These are phyloP conservation scores for Fusarium praegraminearum DNA, from an alignment of 2,329 filamentous ascomycete species.

Conservation along the genomic window DNA sequence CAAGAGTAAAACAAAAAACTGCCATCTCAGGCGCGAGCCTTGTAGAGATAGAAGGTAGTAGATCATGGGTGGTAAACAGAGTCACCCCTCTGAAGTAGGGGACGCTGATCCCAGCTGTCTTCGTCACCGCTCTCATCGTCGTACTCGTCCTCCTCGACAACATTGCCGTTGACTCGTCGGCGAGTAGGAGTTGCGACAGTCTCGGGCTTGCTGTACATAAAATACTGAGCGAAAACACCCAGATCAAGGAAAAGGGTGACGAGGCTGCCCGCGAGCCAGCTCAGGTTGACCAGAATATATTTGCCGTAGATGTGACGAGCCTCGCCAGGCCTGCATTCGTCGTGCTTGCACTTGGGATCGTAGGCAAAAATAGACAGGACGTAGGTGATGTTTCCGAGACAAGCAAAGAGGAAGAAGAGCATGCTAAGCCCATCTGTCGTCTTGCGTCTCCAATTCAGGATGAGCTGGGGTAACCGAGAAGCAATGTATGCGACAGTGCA, in stretches of 20 bases:
- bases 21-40: slow-evolving; percentile 8
- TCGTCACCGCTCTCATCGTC: slow-evolving; percentile 46
- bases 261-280: slow-evolving; percentile 90
- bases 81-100: slow-evolving; percentile 52
- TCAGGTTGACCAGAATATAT: slow-evolving; percentile 90
- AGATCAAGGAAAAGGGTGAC: slow-evolving; percentile 89
- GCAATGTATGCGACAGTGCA: slow-evolving; percentile 91
- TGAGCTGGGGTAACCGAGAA: slow-evolving; percentile 87
- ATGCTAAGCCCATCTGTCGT: slow-evolving; percentile 93
- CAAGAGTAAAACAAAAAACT: slow-evolving; percentile 37
- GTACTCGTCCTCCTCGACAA: slow-evolving; percentile 48
- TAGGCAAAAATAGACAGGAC: slow-evolving; percentile 93
- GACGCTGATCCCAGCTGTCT: slow-evolving; percentile 57
- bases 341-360: slow-evolving; percentile 74
- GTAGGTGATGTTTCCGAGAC: slow-evolving; percentile 93
- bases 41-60: not conserved
- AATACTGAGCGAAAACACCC: slow-evolving; percentile 91
- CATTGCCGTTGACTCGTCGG: slow-evolving; percentile 16
- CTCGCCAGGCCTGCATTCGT: slow-evolving; percentile 74
- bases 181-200: slow-evolving; percentile 41
- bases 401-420: slow-evolving; percentile 96
- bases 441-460: slow-evolving; percentile 92
- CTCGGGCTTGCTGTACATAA: slow-evolving; percentile 75
- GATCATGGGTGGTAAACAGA: slow-evolving; percentile 43
- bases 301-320: slow-evolving; percentile 74